Conservation (phyloP, 768 basidiomycete genomes). For the Heimioporus sp. region DNA sequence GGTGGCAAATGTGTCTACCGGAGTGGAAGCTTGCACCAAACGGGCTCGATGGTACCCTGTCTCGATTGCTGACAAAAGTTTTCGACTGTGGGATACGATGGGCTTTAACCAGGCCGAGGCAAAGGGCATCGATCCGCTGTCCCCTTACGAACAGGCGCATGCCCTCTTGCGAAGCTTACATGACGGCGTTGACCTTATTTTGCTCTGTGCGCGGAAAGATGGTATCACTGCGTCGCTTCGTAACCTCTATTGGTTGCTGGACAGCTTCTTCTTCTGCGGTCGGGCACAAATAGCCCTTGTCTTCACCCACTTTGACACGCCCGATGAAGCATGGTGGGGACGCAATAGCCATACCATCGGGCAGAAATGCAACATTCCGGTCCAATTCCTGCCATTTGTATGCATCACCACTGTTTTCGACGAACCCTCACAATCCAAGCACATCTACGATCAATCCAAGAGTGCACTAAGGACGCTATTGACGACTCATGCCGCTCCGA, state of each 20-base stretch:
- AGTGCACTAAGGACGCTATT: slow-evolving; percentile 9
- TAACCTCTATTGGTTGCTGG: slow-evolving; percentile 38
- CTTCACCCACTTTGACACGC: slow-evolving; percentile 38
- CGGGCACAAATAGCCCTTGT: slow-evolving; percentile 38
- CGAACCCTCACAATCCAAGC: not conserved
- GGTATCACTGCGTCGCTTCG: slow-evolving; percentile 33
- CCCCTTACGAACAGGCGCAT: slow-evolving; percentile 30
- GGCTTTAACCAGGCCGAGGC: slow-evolving; percentile 29
- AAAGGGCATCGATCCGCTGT: slow-evolving; percentile 13
- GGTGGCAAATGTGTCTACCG: slow-evolving; percentile 28
- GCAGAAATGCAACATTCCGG: slow-evolving; percentile 12
- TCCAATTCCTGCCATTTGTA: slow-evolving; percentile 5
- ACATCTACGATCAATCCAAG: slow-evolving; percentile 13
- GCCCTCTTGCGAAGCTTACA: slow-evolving; percentile 33
- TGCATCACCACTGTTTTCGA: slow-evolving; percentile 20
- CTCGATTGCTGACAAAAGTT: slow-evolving; percentile 16
- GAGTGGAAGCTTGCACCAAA: slow-evolving; percentile 35
- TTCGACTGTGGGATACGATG: slow-evolving; percentile 34
- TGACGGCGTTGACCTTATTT: slow-evolving; percentile 38
- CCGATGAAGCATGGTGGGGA: slow-evolving; percentile 39
- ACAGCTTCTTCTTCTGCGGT: slow-evolving; percentile 36
- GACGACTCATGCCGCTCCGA: not conserved
- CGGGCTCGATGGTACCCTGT: slow-evolving; percentile 20
- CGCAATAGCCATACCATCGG: slow-evolving; percentile 26
- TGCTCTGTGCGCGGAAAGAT: slow-evolving; percentile 38